Conservation (phyloP, 345 rosid species). For the Lepidium africanum region DNA sequence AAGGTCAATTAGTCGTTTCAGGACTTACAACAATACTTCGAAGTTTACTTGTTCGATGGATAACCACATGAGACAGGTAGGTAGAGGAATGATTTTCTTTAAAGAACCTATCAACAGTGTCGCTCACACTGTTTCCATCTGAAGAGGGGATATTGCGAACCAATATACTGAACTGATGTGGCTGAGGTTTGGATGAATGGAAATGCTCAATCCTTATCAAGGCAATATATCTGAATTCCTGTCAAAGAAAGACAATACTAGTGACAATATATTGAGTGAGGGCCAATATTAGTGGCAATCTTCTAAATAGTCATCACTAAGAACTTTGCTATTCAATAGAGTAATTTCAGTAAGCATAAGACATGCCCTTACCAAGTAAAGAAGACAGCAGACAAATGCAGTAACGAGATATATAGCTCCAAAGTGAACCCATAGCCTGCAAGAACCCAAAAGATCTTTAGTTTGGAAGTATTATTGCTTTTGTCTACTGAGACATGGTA, state of each 20-base stretch:
- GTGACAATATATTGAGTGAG: not conserved
- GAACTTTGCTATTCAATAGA: not conserved
- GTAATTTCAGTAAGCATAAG: not conserved
- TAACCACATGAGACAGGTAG: constrained; percentile 69
- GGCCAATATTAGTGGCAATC: not conserved
- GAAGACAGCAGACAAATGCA: constrained; percentile 63
- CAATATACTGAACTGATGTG: constrained; percentile 84
- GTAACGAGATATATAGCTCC: constrained; percentile 67
- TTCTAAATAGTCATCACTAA: not conserved
- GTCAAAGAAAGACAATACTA: constrained; percentile 27
- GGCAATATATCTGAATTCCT: constrained; percentile 73
- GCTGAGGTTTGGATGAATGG: constrained; percentile 75
- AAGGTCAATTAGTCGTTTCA: not conserved
- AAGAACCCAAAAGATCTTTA: constrained; percentile 26
- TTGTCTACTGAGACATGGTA: not conserved
- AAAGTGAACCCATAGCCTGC: constrained; percentile 96
- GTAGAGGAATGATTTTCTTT: constrained; percentile 59
- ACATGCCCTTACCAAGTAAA: constrained; percentile 53
- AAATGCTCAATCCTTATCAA: constrained; percentile 73
- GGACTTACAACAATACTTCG: constrained; percentile 59
- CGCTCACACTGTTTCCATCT: constrained; percentile 61
- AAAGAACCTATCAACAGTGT: constrained; percentile 77
- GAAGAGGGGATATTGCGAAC: constrained; percentile 72
- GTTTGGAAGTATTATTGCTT: not conserved
- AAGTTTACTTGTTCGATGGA: constrained; percentile 70